phyloP scores from a whole-genome alignment of 169 alveolate genomes.

The Cryptosporidium xiaoi region DNA sequence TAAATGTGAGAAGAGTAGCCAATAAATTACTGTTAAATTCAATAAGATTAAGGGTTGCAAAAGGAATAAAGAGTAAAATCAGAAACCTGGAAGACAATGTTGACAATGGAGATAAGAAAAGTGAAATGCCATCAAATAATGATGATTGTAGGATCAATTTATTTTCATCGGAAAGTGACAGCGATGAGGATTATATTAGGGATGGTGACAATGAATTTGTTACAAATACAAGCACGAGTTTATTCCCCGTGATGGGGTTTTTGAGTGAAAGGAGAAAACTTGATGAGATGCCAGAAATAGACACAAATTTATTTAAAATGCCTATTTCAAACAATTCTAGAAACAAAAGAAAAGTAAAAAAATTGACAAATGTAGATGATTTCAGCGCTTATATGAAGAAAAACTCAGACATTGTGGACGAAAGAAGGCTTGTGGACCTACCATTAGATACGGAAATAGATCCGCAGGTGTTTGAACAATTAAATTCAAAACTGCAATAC shows the following conservation, averaged over 20 bases:
- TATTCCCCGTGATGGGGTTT: slow-evolving; percentile 53
- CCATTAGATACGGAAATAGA: slow-evolving; percentile 78
- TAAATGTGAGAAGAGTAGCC: slow-evolving; percentile 79
- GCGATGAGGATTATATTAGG: not conserved
- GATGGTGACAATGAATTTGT: not conserved
- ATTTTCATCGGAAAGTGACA: slow-evolving; percentile 25
- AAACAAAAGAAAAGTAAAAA: not conserved
- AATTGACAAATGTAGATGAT: slow-evolving; percentile 38
- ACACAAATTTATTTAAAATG: slow-evolving; percentile 50
- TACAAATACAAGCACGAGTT: not conserved
- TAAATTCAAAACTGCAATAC: slow-evolving; percentile 82
- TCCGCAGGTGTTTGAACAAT: slow-evolving; percentile 83
- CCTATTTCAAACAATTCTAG: slow-evolving; percentile 9
- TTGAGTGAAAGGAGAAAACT: slow-evolving; percentile 67
- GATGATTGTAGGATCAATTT: not conserved
- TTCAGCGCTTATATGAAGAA: slow-evolving; percentile 1
- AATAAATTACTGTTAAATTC: slow-evolving; percentile 71
- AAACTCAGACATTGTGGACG: not conserved
- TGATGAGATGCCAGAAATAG: slow-evolving; percentile 70
- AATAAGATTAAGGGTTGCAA: slow-evolving; percentile 43
- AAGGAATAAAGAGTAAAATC: slow-evolving; percentile 3
- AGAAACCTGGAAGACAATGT: not conserved
- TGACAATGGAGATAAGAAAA: not conserved
- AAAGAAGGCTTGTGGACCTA: slow-evolving; percentile 52
- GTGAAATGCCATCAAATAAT: not conserved